These are phyloP conservation scores for Talaromyces islandicus DNA, from an alignment of 2,329 filamentous ascomycete genomes.

Conservation along the genomic window DNA sequence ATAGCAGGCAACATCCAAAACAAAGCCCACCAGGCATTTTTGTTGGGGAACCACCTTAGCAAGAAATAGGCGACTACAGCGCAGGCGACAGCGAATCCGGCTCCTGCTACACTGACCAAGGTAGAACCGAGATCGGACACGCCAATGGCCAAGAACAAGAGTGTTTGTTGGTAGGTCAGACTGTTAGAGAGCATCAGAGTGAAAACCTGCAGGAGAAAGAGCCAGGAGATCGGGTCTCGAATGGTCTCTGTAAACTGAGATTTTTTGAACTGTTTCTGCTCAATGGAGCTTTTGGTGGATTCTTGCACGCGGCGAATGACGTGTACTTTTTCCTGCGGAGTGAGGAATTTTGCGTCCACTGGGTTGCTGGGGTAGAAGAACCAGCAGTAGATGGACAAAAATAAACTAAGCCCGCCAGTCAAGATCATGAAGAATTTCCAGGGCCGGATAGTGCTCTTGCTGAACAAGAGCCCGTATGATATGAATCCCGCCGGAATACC, in stretches of 20 bases:
- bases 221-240: slow-evolving; percentile 23
- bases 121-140: slow-evolving; percentile 34
- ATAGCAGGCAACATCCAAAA: slow-evolving; percentile 3
- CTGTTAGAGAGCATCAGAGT: slow-evolving; percentile 30
- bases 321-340: slow-evolving; percentile 12
- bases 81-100: slow-evolving; percentile 27
- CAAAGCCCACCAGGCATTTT: neutral
- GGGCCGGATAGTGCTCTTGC: slow-evolving; percentile 14
- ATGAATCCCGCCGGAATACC: slow-evolving; percentile 35
- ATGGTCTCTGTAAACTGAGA: slow-evolving; percentile 13
- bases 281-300: slow-evolving; percentile 14
- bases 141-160: slow-evolving; percentile 30
- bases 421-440: slow-evolving; percentile 39
- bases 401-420: slow-evolving; percentile 29
- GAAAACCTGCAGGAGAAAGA: slow-evolving; percentile 20
- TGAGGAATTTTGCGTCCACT: slow-evolving; percentile 12
- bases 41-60: slow-evolving; percentile 24
- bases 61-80: slow-evolving; percentile 28
- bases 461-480: slow-evolving; percentile 36
- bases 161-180: slow-evolving; percentile 36
- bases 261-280: slow-evolving; percentile 16
- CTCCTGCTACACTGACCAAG: slow-evolving; percentile 33
- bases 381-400: slow-evolving; percentile 19
- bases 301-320: slow-evolving; percentile 13
- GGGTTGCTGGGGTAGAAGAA: slow-evolving; percentile 16